Evolutionary conservation across 345 rosid species (phyloP), one percentile per base, ranked within the genome.

Genomic region (Kandelia obovata): DNA sequence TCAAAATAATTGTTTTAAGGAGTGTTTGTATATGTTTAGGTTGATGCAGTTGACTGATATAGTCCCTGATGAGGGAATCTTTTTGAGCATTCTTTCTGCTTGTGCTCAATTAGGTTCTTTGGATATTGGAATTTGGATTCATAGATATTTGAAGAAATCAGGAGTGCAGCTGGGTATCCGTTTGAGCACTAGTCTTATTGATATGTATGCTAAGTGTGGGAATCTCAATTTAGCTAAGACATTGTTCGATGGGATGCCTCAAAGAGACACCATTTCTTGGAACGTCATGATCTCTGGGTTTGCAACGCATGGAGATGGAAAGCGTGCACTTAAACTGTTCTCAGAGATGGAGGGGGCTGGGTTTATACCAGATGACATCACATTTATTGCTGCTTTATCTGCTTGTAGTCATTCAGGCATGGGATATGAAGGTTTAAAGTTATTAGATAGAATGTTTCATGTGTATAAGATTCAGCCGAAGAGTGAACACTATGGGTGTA

Each of bases 201-300:
- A 81, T 64, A 81, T 81, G 84, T 77, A 81, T 59, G 79, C 79
- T 2, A 81, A 74, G 63, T 81, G 81, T 52, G 77, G 84, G 70
- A 77, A 74, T 66, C 64, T 77, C 58, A 61, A 51, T 13, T 39
- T 81, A 15, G 84, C 84, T 21, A 77, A 61, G 68, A 65, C 20
- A 52, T 4, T 80, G 46, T 80, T 77, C 28, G 81, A 81, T 47
- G 73, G 47, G 57, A 69, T 81, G 76, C 70, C 52, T 23, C 70
- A 75, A 30, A 77, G 71, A 77, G 77, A 77, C 47, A 59, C 68
- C 58, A 66, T 81, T 4, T 68, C 77, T 74, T 75, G 84, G 81
- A 77, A 75, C 65, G 84, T 55, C 20, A 81, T 81, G 84, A 75
- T 81, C 56, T 80, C 52, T 5, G 84, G 84, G 43, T n/a, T 80